A percentile compares a stretch with the other conserved stretches of the same genome.
phyloP scores from a whole-genome alignment of 2,329 filamentous ascomycete genomes.

The Fonsecaea nubica region DNA sequence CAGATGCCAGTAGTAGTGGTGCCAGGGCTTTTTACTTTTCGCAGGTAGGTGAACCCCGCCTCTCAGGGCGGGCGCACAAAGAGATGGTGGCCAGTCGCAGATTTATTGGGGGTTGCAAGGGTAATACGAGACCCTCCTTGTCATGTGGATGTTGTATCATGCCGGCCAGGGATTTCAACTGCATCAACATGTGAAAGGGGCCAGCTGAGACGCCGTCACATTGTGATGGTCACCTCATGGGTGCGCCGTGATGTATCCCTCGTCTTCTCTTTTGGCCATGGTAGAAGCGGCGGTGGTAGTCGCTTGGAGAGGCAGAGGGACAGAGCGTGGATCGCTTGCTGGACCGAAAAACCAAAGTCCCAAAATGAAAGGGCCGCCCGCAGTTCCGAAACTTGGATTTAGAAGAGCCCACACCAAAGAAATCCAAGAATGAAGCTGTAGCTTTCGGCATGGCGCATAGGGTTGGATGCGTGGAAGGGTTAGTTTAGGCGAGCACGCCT shows the following conservation, averaged over 20 bases:
- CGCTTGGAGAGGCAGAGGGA: neutral
- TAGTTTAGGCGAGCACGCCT: constrained; percentile 6
- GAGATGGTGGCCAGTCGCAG: constrained; percentile 21
- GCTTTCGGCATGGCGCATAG: constrained; percentile 14
- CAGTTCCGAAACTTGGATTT: constrained; percentile 11
- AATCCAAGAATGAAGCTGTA: constrained; percentile 17
- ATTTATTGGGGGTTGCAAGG: constrained; percentile 21
- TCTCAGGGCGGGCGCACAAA: constrained; percentile 21
- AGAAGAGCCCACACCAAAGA: neutral
- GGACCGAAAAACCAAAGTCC: constrained; percentile 3
- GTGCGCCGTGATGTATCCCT: neutral
- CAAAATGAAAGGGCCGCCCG: constrained; percentile 1
- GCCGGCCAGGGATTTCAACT: neutral
- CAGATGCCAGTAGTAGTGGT: constrained; percentile 12
- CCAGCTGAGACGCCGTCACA: neutral
- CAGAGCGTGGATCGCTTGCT: constrained; percentile 1
- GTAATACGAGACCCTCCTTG: constrained; percentile 10
- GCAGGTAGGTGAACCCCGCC: constrained; percentile 3
- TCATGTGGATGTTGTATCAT: constrained; percentile 1
- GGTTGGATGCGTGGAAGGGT: constrained; percentile 2
- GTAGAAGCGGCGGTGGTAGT: neutral
- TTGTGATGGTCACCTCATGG: neutral
- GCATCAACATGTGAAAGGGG: constrained; percentile 7
- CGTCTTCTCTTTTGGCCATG: neutral
- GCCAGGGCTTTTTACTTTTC: constrained; percentile 8